Conservation (phyloP, 2,329 filamentous ascomycete genomes). For the Ampelomyces quisqualis region DNA sequence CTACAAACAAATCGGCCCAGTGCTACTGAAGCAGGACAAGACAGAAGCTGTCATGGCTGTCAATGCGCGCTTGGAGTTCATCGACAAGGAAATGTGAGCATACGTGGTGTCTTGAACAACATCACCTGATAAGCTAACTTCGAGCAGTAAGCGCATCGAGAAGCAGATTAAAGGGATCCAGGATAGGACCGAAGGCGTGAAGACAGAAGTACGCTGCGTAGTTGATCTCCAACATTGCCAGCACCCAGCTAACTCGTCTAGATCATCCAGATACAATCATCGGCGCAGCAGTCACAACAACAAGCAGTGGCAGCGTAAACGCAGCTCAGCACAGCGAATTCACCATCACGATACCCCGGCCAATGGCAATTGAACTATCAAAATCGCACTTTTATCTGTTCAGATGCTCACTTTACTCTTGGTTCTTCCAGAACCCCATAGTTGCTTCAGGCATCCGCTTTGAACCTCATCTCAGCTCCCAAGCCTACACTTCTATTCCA, state of each 20-base stretch:
- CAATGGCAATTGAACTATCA: too few species aligned
- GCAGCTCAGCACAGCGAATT: neutral
- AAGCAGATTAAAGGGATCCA: slow-evolving; percentile 64
- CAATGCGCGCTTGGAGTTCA: slow-evolving; percentile 86
- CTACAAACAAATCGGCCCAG: slow-evolving; percentile 93
- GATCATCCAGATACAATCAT: slow-evolving; percentile 37
- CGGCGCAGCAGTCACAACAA: slow-evolving; percentile 33
- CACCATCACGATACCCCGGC: slow-evolving; percentile 6
- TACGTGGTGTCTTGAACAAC: neutral
- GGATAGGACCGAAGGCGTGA: slow-evolving; percentile 64
- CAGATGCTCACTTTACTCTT: too few species aligned
- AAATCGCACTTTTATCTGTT: too few species aligned
- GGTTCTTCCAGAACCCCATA: too few species aligned
- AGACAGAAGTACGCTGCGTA: slow-evolving; percentile 57
- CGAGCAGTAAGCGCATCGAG: slow-evolving; percentile 63
- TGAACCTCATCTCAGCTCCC: neutral
- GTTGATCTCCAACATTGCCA: neutral
- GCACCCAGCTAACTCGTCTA: slow-evolving; percentile 2
- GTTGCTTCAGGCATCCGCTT: too few species aligned
- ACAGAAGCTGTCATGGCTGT: slow-evolving; percentile 87
- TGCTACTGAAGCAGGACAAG: slow-evolving; percentile 92
- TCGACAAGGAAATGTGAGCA: slow-evolving; percentile 84
- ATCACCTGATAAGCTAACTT: slow-evolving; percentile 2
- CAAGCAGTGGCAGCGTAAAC: slow-evolving; percentile 15
- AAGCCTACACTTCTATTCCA: neutral